Evolutionary conservation across 805 yeast species (phyloP), one percentile per base, ranked within the genome.

Genomic region (Cyberlindnera japonica): DNA sequence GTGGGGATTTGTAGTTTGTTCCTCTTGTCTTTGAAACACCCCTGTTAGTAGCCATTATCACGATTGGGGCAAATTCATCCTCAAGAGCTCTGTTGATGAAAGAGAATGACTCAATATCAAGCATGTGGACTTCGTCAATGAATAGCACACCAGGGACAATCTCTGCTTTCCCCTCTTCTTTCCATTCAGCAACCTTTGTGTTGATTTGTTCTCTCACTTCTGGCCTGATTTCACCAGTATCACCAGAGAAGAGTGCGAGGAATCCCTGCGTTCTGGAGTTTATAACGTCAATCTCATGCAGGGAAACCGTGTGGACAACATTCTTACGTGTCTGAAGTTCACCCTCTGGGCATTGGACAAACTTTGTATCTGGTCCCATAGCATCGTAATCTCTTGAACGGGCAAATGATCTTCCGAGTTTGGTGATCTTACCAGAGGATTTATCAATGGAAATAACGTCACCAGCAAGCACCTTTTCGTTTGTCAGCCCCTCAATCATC

Each of bases 321-420:
- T 89, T 95, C 60, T 87, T 88, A 57, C 97, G 81, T 60, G 87
- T 86, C 69, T 93, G 99, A 58, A 93, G 77, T 70, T 93, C 99
- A 42, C 99, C 99, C 63, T 93, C 97, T 28, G 99, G 99, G 61
- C 96, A 84, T 65, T 93, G 97, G 43, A 93, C 96, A 62, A 93
- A 93, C 65, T 89, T 90, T 36, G 96, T 90, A 50, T 95, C 98
- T 39, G 97, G 96, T 16, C 96, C 95, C 95, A 89, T 88, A 33
- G 98, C 96, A 67, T 93, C 99, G 64, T 93, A 93, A 65, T 93
- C 99, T 55, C 99, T 77, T 6, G 97, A 95, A 54, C 97, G 79
- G 6, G 98, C 82, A 65, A 88, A 95, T 0, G 97, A 90, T 65
- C 96, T 81, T 45, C 99, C 99, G 50, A 93, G 77, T 64, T 91